phyloP scores from a whole-genome alignment of 2,329 filamentous ascomycete genomes.

The Exophiala alcalophila region DNA sequence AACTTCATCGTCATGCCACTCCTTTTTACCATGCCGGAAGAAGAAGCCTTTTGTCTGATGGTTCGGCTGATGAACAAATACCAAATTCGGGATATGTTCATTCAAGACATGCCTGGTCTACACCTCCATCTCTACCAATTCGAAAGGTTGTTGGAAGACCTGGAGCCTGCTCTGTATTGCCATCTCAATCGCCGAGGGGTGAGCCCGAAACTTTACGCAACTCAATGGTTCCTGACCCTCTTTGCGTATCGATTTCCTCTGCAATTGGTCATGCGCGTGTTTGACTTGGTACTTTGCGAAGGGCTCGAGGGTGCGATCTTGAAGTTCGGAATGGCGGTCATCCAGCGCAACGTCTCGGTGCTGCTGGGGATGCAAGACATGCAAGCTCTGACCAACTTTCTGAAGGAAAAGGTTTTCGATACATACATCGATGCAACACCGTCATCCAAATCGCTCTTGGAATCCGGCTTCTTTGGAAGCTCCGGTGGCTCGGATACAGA shows the following conservation, averaged over 20 bases:
- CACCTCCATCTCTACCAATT: conserved; percentile 94
- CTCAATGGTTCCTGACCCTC: conserved; percentile 98
- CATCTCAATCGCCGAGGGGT: conserved; percentile 87
- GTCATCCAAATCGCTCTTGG: conserved; percentile 85
- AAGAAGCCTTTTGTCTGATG: conserved; percentile 91
- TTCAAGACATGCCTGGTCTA: conserved; percentile 92
- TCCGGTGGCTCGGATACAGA: conserved; percentile 89
- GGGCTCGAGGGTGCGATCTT: conserved; percentile 84
- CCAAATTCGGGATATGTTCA: conserved; percentile 84
- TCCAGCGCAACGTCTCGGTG: conserved; percentile 84
- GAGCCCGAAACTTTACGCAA: conserved; percentile 88
- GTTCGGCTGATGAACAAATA: conserved; percentile 97
- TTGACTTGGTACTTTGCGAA: conserved; percentile 91
- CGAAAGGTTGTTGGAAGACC: conserved; percentile 86
- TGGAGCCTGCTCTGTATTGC: conserved; percentile 91
- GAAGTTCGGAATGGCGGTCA: conserved; percentile 90
- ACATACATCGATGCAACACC: conserved; percentile 95
- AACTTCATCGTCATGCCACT: conserved; percentile 97
- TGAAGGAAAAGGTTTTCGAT: conserved; percentile 93
- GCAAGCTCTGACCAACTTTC: conserved; percentile 78
- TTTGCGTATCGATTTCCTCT: conserved; percentile 97
- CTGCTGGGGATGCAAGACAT: conserved; percentile 87
- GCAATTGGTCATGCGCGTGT: conserved; percentile 92
- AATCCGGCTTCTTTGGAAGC: conserved; percentile 95
- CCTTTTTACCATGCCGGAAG: conserved; percentile 97